A percentile compares a stretch with the other conserved stretches of the same genome.
Conservation (phyloP, 2,329 filamentous ascomycete genomes). For the Colletotrichum sp. region DNA sequence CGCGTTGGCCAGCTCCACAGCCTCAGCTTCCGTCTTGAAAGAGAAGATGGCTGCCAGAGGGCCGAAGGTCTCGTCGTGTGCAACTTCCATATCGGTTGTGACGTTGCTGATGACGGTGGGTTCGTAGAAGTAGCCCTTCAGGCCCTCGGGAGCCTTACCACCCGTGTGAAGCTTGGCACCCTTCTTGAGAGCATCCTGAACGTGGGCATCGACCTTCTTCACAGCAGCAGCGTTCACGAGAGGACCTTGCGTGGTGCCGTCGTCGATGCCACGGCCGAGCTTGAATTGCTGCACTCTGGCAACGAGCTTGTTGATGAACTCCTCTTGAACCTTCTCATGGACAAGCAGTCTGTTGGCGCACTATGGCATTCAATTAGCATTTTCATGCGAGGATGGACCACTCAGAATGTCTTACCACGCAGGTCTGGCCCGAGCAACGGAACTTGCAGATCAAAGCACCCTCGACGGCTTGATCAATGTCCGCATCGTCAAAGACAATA, state of each 20-base stretch:
- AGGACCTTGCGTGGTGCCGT: slow-evolving; percentile 63
- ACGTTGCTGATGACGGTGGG: slow-evolving; percentile 73
- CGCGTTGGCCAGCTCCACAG: slow-evolving; percentile 68
- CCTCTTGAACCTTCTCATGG: slow-evolving; percentile 63
- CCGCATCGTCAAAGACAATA: slow-evolving; percentile 78
- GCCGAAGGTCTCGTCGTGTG: slow-evolving; percentile 74
- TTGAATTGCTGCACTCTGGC: slow-evolving; percentile 62
- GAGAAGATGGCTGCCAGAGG: slow-evolving; percentile 72
- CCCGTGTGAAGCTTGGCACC: slow-evolving; percentile 64
- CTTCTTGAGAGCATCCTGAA: slow-evolving; percentile 66
- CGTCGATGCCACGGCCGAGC: slow-evolving; percentile 60
- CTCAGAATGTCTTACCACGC: slow-evolving; percentile 45
- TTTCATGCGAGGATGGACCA: accelerated
- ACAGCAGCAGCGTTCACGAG: slow-evolving; percentile 70
- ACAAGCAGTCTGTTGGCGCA: slow-evolving; percentile 60
- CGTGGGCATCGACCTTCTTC: slow-evolving; percentile 65
- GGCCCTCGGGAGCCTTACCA: slow-evolving; percentile 60
- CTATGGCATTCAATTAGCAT: slow-evolving; percentile 24
- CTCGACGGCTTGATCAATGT: slow-evolving; percentile 69
- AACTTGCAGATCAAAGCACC: slow-evolving; percentile 75
- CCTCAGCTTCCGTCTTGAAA: slow-evolving; percentile 74
- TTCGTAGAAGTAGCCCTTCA: slow-evolving; percentile 72
- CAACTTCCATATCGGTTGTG: slow-evolving; percentile 69
- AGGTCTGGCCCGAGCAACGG: slow-evolving; percentile 75
- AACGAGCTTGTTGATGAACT: slow-evolving; percentile 53